phyloP scores from a whole-genome alignment of 2,329 filamentous ascomycete genomes.

The Grosmannia huntii region DNA sequence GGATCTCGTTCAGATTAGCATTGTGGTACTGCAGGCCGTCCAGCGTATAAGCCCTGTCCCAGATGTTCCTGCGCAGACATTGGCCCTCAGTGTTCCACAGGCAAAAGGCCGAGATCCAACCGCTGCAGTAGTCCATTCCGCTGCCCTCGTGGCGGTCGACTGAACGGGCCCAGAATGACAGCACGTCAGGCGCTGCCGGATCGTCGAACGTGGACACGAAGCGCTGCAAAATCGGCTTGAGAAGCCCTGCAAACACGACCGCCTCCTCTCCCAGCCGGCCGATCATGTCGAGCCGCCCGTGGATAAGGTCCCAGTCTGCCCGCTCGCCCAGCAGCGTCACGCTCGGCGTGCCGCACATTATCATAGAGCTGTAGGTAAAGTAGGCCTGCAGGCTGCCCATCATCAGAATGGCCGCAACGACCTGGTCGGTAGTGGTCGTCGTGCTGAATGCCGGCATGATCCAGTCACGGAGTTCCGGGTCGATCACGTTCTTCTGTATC shows the following conservation, averaged over 20 bases:
- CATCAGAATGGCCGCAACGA: slow-evolving; percentile 32
- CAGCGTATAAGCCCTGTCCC: neutral
- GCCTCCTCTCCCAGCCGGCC: slow-evolving; percentile 9
- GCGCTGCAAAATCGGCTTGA: slow-evolving; percentile 13
- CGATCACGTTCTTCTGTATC: slow-evolving; percentile 27
- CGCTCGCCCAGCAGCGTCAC: slow-evolving; percentile 33
- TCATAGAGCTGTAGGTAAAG: slow-evolving; percentile 24
- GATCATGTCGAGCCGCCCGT: slow-evolving; percentile 8
- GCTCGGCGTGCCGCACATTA: slow-evolving; percentile 34
- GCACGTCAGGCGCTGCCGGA: slow-evolving; percentile 11
- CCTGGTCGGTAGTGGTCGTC: slow-evolving; percentile 28
- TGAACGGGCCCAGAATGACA: slow-evolving; percentile 19
- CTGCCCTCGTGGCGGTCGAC: slow-evolving; percentile 17
- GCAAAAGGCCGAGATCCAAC: slow-evolving; percentile 22
- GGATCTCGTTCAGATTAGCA: neutral
- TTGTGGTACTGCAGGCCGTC: neutral
- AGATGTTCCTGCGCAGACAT: neutral
- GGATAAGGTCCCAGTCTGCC: slow-evolving; percentile 27
- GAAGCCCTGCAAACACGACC: slow-evolving; percentile 10
- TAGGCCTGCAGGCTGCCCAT: slow-evolving; percentile 39
- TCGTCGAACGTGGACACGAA: slow-evolving; percentile 17
- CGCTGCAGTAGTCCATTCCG: slow-evolving; percentile 16
- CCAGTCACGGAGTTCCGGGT: slow-evolving; percentile 29
- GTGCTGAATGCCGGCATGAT: slow-evolving; percentile 39
- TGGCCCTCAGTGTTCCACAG: slow-evolving; percentile 18